These are phyloP conservation scores for Phyllosticta citriasiana DNA, from an alignment of 2,329 filamentous ascomycete genomes.

Conservation along the genomic window DNA sequence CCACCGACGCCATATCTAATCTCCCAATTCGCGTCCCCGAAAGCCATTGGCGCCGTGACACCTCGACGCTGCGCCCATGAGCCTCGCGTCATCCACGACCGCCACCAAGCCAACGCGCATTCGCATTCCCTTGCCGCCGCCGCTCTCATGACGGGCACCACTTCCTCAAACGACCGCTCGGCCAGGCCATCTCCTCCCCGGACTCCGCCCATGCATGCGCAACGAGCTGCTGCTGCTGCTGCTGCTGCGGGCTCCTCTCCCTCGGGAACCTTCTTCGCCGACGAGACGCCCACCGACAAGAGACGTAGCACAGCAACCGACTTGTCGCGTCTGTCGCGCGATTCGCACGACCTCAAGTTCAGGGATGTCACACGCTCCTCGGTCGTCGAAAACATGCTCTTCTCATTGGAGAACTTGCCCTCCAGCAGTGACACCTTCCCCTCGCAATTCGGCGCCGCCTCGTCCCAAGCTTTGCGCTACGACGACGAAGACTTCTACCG, in stretches of 20 bases:
- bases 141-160: background rate
- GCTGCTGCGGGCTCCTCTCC: background rate
- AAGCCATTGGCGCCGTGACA: background rate
- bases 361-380: slow-evolving; percentile 75
- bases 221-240: background rate
- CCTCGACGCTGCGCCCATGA: slow-evolving; percentile 10
- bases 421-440: slow-evolving; percentile 34
- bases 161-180: background rate
- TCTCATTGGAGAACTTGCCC: slow-evolving; percentile 68
- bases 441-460: slow-evolving; percentile 15
- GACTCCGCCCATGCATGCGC: background rate
- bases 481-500: slow-evolving; percentile 32
- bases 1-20: background rate
- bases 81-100: slow-evolving; percentile 5
- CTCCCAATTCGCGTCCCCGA: background rate
- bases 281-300: slow-evolving; percentile 12
- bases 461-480: slow-evolving; percentile 26
- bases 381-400: slow-evolving; percentile 89
- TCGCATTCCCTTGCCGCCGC: slow-evolving; percentile 1
- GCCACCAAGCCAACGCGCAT: slow-evolving; percentile 7
- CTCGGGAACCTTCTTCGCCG: slow-evolving; percentile 11
- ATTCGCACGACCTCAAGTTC: slow-evolving; percentile 81
- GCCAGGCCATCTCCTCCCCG: background rate
- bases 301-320: slow-evolving; percentile 7
- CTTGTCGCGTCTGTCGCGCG: slow-evolving; percentile 27